Evolutionary conservation across 2,329 filamentous ascomycete species (phyloP).

Genomic region (Penicillium sp.): DNA sequence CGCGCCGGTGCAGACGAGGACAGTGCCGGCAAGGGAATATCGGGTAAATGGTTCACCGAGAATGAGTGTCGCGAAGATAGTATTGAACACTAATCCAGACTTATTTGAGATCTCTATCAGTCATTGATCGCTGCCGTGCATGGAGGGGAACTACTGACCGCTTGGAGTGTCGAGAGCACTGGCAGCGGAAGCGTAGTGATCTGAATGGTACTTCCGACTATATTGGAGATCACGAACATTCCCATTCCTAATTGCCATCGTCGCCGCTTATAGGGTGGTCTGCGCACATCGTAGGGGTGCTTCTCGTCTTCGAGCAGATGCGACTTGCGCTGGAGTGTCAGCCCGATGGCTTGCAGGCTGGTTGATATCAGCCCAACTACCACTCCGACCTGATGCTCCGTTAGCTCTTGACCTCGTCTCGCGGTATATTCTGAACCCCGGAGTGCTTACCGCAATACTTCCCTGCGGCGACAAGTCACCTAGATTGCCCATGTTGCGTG

Average conservation of each 20-base stretch:
- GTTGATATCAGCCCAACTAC: conserved; percentile 90
- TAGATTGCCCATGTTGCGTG: conserved; percentile 61
- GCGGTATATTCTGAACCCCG: conserved; percentile 11
- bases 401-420: conserved; percentile 14
- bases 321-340: conserved; percentile 95
- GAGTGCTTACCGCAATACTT: conserved; percentile 64
- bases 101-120: conserved; percentile 34
- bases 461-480: conserved; percentile 73
- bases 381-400: conserved; percentile 70
- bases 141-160: conserved; percentile 45
- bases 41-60: conserved; percentile 89
- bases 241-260: conserved; percentile 94
- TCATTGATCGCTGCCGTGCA: conserved; percentile 5
- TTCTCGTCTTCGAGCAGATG: conserved; percentile 98
- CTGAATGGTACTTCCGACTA: conserved; percentile 92
- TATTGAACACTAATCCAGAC: conserved; percentile 96
- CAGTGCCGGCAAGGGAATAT: conserved; percentile 85
- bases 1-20: conserved; percentile 84
- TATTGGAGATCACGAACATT: conserved; percentile 93
- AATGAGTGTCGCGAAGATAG: conserved; percentile 90
- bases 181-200: conserved; percentile 94
- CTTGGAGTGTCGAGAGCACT: conserved; percentile 90
- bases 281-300: conserved; percentile 67
- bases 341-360: conserved; percentile 87
- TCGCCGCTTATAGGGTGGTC: conserved; percentile 83